Base-by-base conservation (phyloP, 2,329 filamentous ascomycete genomes). In the Fusarium tricinctum region DNA sequence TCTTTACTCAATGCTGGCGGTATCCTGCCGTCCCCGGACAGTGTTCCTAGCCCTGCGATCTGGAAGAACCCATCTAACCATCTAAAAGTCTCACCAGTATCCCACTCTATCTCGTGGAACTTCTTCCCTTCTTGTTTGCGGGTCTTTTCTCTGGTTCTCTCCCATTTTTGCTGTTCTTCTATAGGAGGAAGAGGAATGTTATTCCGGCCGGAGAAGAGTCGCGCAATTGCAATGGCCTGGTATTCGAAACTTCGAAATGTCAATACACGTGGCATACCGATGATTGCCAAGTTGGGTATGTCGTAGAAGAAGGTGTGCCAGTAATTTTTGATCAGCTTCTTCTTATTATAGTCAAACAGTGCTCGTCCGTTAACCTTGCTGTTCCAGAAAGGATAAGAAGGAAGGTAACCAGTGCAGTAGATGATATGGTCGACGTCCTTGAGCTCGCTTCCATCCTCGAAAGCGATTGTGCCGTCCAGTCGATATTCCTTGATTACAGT, bases 161-260 rank as follows among this genome's bases (percentile, higher is more conserved):
- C 85, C 85, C 86, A 88, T n/a, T 58, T 64, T 35, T 75, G 63
- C 68, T 84, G 82, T 52, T 82, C 77, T 3, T 71, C 62, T 0
- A 74, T n/a, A 0, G 78, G 51, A 0, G 84, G 84, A 5, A 87
- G 77, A 4, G 76, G 47, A 0, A 68, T 57, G 0, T 78, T 69
- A 30, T 82, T 80, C 15, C 85, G 76, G 0, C 78, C 77, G 0
- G 84, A 75, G 68, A 82, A 86, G 0, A 86, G 68, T 3, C 85
- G 78, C 5, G 85, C 84, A 1, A 87, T 74, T 2, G 85, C 84
- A 40, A 87, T 77, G 3, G 84, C 85, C 71, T 87, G 85, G 63
- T 87, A 87, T 71, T 87, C 85, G 63, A 87, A 87, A 35, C 82
- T 83, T 8, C 85, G 75, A 58, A 87, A 87, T 0, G 84, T 86